Evolutionary conservation across 164 flowering plant species (phyloP).

Genomic region (Protea cynaroides): DNA sequence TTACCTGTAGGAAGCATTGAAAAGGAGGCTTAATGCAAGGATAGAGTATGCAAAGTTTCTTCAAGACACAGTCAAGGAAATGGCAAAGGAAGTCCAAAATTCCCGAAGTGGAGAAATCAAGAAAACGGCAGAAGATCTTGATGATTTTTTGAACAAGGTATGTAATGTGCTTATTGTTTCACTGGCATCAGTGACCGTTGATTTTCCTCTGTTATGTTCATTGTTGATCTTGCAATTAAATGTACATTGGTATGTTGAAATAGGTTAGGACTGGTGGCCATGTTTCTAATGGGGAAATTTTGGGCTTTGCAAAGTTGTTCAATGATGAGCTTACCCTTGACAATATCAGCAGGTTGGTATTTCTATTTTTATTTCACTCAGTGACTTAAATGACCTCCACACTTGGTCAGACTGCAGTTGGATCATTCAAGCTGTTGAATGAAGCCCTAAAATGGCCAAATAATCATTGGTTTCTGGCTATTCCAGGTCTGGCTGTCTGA

Average conservation of each 20-base stretch:
- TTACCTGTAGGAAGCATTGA: conserved; percentile 87
- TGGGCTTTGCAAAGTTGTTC: conserved; percentile 92
- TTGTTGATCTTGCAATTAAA: not conserved
- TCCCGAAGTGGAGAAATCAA: conserved; percentile 84
- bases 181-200: not conserved
- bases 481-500: too few species aligned
- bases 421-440: too few species aligned
- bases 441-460: too few species aligned
- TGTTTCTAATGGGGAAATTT: conserved; percentile 85
- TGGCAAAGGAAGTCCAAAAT: conserved; percentile 93
- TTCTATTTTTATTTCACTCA: not conserved
- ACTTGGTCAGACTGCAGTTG: too few species aligned
- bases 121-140: conserved; percentile 92
- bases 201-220: not conserved
- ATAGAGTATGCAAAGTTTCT: conserved; percentile 96
- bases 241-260: conserved; percentile 5
- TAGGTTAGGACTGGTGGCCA: conserved; percentile 76
- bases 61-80: conserved; percentile 93
- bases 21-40: conserved; percentile 79
- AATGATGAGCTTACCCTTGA: conserved; percentile 95
- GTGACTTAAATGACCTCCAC: too few species aligned
- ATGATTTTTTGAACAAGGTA: conserved; percentile 75
- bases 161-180: conserved; percentile 4
- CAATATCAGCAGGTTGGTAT: conserved; percentile 83
- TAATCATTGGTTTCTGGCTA: too few species aligned